Evolutionary conservation across 805 yeast species (phyloP), one percentile per base, ranked within the genome.

Genomic region (Yarrowia keelungensis): DNA sequence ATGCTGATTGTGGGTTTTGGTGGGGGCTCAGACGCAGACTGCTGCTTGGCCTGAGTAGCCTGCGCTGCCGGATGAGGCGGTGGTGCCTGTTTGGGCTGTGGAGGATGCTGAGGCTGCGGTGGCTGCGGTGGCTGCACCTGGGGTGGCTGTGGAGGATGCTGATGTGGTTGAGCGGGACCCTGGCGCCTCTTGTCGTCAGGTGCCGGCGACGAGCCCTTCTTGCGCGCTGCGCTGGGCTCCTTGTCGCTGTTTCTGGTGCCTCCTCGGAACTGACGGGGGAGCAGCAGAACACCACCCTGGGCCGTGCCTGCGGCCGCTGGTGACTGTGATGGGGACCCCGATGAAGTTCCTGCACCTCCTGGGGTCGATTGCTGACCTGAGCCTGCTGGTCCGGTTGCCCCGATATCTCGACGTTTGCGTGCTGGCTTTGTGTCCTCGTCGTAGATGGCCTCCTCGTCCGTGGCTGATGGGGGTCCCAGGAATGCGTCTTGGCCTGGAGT

Each of bases 191-290:
- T 62, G 38, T 47, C 54, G 9, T 62, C 56, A 3, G 56, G 54
- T 1, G 58, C 56, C 19, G 61, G 42, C 14, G 68, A 45, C 10
- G 50, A 22, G 41, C 56, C 67, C 56, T 62, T 62, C 39, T 47
- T 39, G 32, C 53, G 43, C 26, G 47, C 61, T 14, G 67, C 16
- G 15, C 43, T 69, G 47, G 54, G 45, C 26, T 65, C 71, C 22
- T 49, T 66, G 35, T 42, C 58, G 32, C 69, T 69, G 22, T 49
- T 39, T 19, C 68, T n/a, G 5, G 67, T 19, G 36, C 59, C 70
- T 8, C 66, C 69, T 46, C 75, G 72, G 64, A 75, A 73, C 65
- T 75, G 77, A 16, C 76, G 69, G 2, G 77, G 77, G 15, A 75
- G 69, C 49, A 75, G 71, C 59, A 75, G 53, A 8, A 75, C 76